A percentile compares a stretch with the other conserved stretches of the same genome.
phyloP scores from a whole-genome alignment of 495 filamentous ascomycete species.

The Neurospora cerealis region DNA sequence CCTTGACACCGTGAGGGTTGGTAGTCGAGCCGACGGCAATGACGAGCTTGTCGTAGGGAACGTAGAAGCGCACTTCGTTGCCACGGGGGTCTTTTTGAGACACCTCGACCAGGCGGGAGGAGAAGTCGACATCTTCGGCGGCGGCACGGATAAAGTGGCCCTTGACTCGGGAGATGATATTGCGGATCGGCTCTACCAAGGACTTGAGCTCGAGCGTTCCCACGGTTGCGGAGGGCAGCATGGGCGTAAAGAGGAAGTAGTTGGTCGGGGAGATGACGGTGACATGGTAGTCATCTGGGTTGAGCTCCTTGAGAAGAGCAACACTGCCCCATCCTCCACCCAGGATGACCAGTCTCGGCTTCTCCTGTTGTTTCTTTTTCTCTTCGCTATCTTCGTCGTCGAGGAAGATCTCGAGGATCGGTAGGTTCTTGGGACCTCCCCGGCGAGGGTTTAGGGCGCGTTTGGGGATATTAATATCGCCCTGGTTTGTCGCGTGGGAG shows the following conservation, averaged over 20 bases:
- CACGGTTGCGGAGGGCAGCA: conserved; percentile 93
- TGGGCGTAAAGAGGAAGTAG: conserved; percentile 96
- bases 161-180: conserved; percentile 63
- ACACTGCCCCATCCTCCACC: conserved; percentile 96
- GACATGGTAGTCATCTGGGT: conserved; percentile 85
- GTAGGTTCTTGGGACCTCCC: conserved; percentile 93
- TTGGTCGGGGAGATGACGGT: conserved; percentile 90
- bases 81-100: conserved; percentile 63
- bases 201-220: conserved; percentile 87
- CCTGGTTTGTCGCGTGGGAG: conserved; percentile 42
- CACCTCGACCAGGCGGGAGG: conserved; percentile 80
- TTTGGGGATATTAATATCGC: conserved; percentile 74
- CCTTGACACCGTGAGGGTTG: conserved; percentile 93
- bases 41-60: conserved; percentile 98
- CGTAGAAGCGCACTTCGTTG: conserved; percentile 68
- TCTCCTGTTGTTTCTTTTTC: conserved; percentile 61
- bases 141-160: conserved; percentile 85
- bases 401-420: conserved; percentile 75
- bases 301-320: conserved; percentile 79
- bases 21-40: conserved; percentile 86
- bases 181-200: conserved; percentile 83
- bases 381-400: conserved; percentile 74
- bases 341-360: conserved; percentile 84
- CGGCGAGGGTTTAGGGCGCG: conserved; percentile 68
- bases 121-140: conserved; percentile 85